phyloP scores from a whole-genome alignment of 192 early-diverging fungal genomes.

The Mortierella hygrophila region DNA sequence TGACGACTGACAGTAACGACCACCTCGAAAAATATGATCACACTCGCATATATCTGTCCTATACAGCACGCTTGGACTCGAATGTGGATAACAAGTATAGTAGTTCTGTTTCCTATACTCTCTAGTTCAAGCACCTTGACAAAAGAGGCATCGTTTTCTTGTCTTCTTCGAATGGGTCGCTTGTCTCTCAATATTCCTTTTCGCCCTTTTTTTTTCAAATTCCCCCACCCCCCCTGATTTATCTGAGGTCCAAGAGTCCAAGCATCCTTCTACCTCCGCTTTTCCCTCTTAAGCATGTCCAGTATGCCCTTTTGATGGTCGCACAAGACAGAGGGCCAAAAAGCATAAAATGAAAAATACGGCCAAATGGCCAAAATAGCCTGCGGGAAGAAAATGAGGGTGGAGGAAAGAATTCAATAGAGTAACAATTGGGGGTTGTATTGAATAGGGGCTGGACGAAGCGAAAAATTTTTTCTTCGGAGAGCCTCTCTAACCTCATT shows the following conservation, averaged over 20 bases:
- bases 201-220: neutral
- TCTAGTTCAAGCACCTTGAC: neutral
- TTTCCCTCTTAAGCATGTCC: neutral
- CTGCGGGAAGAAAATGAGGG: neutral
- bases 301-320: slow-evolving; percentile 33
- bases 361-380: slow-evolving; percentile 37
- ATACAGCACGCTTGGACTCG: too few relatives aligned
- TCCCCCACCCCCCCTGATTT: neutral
- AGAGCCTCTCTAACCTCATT: neutral
- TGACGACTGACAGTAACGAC: too few relatives aligned
- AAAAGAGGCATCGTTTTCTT: neutral
- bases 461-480: neutral
- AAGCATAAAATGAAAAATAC: slow-evolving; percentile 17
- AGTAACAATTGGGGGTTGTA: neutral
- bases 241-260: slow-evolving; percentile 1
- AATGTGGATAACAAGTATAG: too few relatives aligned
- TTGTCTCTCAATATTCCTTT: neutral
- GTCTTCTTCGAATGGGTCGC: neutral
- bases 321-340: slow-evolving; percentile 10
- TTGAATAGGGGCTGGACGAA: neutral
- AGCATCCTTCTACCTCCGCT: neutral
- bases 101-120: too few relatives aligned
- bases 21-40: too few relatives aligned
- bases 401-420: neutral
- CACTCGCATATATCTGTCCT: too few relatives aligned